Base-by-base conservation (phyloP, 495 filamentous ascomycete genomes). In the Penicillium nucicola region DNA sequence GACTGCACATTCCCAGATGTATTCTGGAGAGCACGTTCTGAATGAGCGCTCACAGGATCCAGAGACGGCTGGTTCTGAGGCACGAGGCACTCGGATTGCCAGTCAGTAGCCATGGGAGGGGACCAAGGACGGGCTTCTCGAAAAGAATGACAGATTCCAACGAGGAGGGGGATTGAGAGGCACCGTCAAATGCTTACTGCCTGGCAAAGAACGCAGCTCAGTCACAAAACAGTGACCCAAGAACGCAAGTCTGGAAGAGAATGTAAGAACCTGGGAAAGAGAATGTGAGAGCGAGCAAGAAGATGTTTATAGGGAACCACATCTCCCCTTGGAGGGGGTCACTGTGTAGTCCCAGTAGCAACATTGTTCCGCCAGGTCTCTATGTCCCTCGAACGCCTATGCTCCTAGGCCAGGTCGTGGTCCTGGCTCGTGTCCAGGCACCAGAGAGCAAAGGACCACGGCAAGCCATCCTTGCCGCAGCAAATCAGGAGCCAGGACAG, bases 281-380 rank as follows among this genome's bases (percentile, higher is more conserved):
- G 78, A 82, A 81, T 82, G 80, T 77, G 69, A 63, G 66, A 77
- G 74, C 72, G 72, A 70, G 59, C 60, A 63, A 51, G 66, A 72
- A 71, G 68, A 61, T 74, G 72, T 76, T 76, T 76, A 78, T 78
- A 77, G 65, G 66, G 58, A 65, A 66, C 58, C 67, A 61, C 66
- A 67, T 51, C 61, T 72, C 62, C 64, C 58, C 58, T 66, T 55
- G 53, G 56, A 50, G 62, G 65, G 57, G 68, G 62, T 61, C 57
- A 31, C 31, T 57, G 62, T 57, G 62, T 60, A 58, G 58, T 54
- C 66, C 60, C 52, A 64, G 64, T 67, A 64, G 63, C 55, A 60
- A 57, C 71, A 72, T 74, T 68, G 57, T 49, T 66, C 52, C 65
- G 58, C 50, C 66, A 66, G 62, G 62, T 60, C 62, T 61, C 53